Conservation (phyloP, 441 rosid species). For the Melastoma candidum region DNA sequence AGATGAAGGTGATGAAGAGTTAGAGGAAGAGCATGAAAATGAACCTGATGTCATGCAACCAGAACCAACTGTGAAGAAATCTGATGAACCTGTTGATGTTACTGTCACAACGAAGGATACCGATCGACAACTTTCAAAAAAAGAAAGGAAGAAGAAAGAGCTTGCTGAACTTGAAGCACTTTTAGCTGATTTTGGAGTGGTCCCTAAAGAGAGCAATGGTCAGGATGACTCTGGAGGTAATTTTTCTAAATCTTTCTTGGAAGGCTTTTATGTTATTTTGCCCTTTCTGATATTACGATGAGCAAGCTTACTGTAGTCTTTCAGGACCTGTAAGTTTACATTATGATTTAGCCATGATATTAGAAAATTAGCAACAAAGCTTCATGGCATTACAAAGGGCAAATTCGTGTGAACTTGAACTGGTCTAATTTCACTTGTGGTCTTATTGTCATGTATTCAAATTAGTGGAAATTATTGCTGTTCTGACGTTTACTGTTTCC, state of each 20-base stretch:
- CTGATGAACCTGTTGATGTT: conserved; percentile 21
- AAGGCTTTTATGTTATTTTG: background rate
- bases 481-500: background rate
- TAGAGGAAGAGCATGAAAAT: conserved; percentile 25
- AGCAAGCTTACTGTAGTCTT: background rate
- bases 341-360: too few relatives aligned
- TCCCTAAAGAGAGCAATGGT: conserved; percentile 20
- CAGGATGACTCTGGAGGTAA: conserved; percentile 31
- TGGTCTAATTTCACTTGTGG: background rate
- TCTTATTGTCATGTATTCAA: background rate
- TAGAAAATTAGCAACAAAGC: too few relatives aligned
- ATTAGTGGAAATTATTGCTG: background rate
- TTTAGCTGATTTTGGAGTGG: conserved; percentile 39
- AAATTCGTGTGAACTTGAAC: too few relatives aligned
- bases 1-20: conserved; percentile 8
- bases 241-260: background rate
- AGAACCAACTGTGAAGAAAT: conserved; percentile 26
- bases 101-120: conserved; percentile 23
- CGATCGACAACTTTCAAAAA: conserved; percentile 49
- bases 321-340: too few relatives aligned
- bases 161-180: conserved; percentile 57
- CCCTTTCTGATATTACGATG: background rate
- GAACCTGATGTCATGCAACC: conserved; percentile 21
- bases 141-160: conserved; percentile 52
- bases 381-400: too few relatives aligned